Evolutionary conservation across 495 filamentous ascomycete species (phyloP).

Genomic region (Barbatosphaeria neglecta): DNA sequence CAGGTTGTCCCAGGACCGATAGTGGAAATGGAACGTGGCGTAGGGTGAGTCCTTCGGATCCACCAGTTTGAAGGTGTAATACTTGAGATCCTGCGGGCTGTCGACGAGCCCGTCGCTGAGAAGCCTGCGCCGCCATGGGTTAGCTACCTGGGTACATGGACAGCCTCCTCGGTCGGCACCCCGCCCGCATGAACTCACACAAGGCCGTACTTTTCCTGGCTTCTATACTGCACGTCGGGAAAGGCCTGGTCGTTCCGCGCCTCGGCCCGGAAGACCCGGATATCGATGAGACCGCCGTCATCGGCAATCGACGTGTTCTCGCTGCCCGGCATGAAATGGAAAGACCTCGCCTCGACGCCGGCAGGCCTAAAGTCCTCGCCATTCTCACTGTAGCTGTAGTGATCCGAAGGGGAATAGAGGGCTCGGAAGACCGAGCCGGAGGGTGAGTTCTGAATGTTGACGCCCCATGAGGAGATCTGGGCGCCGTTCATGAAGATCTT

Average conservation of each 20-base stretch:
- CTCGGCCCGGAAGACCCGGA: constrained; percentile 36
- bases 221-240: constrained; percentile 21
- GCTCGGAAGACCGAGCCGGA: constrained; percentile 27
- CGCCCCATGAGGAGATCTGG: constrained; percentile 34
- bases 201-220: constrained; percentile 33
- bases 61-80: constrained; percentile 32
- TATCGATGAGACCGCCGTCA: constrained; percentile 41
- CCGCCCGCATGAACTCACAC: constrained; percentile 18
- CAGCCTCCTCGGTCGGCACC: too few relatives aligned
- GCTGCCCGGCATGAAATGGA: constrained; percentile 26
- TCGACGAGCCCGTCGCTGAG: constrained; percentile 33
- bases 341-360: constrained; percentile 29
- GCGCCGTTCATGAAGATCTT: constrained; percentile 40
- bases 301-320: constrained; percentile 24
- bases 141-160: not conserved
- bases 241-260: constrained; percentile 21
- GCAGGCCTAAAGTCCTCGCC: constrained; percentile 9
- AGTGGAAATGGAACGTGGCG: constrained; percentile 36
- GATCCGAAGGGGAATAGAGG: constrained; percentile 27
- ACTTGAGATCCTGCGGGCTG: constrained; percentile 33
- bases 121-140: constrained; percentile 18
- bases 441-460: constrained; percentile 15
- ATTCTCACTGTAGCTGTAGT: constrained; percentile 8
- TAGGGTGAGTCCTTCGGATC: constrained; percentile 37
- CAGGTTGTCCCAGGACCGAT: constrained; percentile 32